Evolutionary conservation across 345 rosid genomes (phyloP).

Genomic region (Rubroshorea leprosula): DNA sequence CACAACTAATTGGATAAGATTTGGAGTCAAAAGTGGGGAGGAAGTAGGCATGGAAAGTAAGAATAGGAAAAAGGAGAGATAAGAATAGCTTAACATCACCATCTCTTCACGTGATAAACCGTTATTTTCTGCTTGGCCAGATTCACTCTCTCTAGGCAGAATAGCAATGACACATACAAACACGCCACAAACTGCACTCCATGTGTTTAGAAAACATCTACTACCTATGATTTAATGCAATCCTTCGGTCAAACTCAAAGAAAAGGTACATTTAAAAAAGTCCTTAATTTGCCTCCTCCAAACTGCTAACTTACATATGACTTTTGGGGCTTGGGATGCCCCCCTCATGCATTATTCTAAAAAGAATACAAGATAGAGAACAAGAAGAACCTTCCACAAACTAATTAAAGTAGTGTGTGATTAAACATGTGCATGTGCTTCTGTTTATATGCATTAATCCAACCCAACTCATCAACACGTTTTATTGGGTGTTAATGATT

Average conservation of each 20-base stretch:
- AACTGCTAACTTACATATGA: background rate
- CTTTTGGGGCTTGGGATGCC: background rate
- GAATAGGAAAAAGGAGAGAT: slow-evolving; percentile 5
- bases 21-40: too few relatives aligned
- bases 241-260: background rate
- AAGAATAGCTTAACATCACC: slow-evolving; percentile 8
- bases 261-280: too few relatives aligned
- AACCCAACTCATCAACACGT: background rate
- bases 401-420: background rate
- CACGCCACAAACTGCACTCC: background rate
- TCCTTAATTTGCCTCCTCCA: background rate
- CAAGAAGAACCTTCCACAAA: slow-evolving; percentile 4
- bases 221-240: background rate
- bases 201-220: slow-evolving; percentile 1
- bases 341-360: background rate
- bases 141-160: background rate
- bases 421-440: slow-evolving; percentile 13
- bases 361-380: background rate
- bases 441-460: background rate
- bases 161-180: background rate
- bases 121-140: slow-evolving; percentile 21
- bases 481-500: too few relatives aligned
- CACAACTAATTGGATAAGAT: too few relatives aligned
- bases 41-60: too few relatives aligned
- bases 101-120: slow-evolving; percentile 24